Evolutionary conservation across 768 basidiomycete genomes (phyloP), one percentile per base, ranked within the genome.

Genomic region (Termitomyces sp.): DNA sequence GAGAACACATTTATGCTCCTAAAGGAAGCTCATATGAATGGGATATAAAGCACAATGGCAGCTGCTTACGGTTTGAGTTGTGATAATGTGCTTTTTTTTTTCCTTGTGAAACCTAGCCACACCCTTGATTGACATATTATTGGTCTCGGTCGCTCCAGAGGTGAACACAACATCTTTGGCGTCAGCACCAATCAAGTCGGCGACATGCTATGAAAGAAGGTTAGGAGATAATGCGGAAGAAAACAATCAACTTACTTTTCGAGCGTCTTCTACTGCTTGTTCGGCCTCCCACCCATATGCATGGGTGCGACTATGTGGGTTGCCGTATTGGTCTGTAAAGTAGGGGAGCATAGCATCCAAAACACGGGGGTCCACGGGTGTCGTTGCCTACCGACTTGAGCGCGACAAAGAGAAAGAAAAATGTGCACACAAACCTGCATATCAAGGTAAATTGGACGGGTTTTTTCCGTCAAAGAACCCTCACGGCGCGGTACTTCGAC

Each of bases 271-370:
- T 7, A 97, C 91, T 0, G 89, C 97, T 64, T 87, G 80, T 65
- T 99, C 97, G 6, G 96, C 93, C 73, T 99, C 97, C 97, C 97
- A 99, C 3, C 97, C 97, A 69, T 98, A 99, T 0, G 97, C 94
- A 71, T 99, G 97, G 27, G 97, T 98, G 53, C 97, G 85, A 68
- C 93, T 95, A 68, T 98, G 97, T 9, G 97, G 96, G 71, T 98
- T 99, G 4, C 97, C 97, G 66, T 89, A 98, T 68, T 93, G 92
- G 68, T 98, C 92, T 5, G 94, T 96, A 60, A 95, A 73, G 71
- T 83, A 98, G 0, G 97, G 97, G 23, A 99, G 76, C 96, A 98
- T 99, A 16, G 89, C 86, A 71, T 98, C 97, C 53, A 98, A 78
- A 5, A 98, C 97, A 54, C 97, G 85, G 27, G 97, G 97, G 68